These are phyloP conservation scores for Aphanomyces euteiches DNA, from an alignment of 352 stramenopile species.

Conservation along the genomic window DNA sequence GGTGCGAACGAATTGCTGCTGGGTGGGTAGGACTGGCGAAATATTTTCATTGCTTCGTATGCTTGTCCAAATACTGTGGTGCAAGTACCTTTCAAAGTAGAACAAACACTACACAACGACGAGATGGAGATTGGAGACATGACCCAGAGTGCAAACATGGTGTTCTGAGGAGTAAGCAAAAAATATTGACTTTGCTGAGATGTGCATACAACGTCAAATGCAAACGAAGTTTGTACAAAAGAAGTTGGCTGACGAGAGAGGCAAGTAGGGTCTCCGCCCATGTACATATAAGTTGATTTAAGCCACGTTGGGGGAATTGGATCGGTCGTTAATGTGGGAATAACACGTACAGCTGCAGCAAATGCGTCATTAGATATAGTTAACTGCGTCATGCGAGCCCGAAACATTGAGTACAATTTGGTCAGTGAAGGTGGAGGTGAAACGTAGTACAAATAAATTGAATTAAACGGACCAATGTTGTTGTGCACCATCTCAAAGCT, in stretches of 20 bases:
- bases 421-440: not conserved
- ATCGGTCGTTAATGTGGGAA: not conserved
- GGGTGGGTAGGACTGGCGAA: too few relatives aligned
- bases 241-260: not conserved
- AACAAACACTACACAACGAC: not conserved
- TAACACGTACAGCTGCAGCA: not conserved
- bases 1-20: too few relatives aligned
- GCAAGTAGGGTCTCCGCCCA: not conserved
- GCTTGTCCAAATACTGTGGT: too few relatives aligned
- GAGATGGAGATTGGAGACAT: not conserved
- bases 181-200: not conserved
- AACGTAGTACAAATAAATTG: slow-evolving; percentile 17
- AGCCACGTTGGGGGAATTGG: not conserved
- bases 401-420: not conserved
- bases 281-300: not conserved
- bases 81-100: not conserved
- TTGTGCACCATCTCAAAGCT: not conserved
- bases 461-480: slow-evolving; percentile 22
- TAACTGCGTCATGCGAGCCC: not conserved
- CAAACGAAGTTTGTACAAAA: slow-evolving; percentile 19
- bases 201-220: slow-evolving; percentile 13
- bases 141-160: not conserved
- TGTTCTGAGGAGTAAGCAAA: not conserved
- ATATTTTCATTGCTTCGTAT: too few relatives aligned
- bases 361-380: not conserved